These are phyloP conservation scores for Plasmodium sp. DNA, from an alignment of 169 alveolate genomes.

Conservation along the genomic window DNA sequence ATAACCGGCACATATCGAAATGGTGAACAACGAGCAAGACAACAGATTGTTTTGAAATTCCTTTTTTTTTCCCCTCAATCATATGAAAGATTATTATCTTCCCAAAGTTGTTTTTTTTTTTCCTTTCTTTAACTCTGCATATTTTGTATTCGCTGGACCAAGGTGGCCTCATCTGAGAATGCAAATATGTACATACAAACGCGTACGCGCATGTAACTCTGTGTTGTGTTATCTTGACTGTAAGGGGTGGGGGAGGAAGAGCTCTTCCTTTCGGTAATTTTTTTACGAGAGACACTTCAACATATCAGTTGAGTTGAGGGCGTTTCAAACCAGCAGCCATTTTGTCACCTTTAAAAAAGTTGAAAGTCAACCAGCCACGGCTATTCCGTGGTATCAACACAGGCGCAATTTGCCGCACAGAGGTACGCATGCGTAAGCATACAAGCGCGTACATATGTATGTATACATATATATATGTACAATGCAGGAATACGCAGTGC, in stretches of 20 bases:
- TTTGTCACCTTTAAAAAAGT: neutral
- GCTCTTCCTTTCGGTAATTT: neutral
- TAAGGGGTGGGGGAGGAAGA: neutral
- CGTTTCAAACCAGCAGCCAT: neutral
- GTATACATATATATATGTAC: neutral
- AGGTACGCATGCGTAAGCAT: neutral
- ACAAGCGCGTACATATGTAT: neutral
- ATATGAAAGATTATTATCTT: neutral
- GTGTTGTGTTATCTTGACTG: neutral
- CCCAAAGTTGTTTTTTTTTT: neutral
- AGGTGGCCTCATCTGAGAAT: neutral
- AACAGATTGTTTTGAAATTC: neutral
- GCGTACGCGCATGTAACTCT: neutral
- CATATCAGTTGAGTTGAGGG: neutral
- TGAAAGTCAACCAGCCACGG: neutral
- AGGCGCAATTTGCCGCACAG: neutral
- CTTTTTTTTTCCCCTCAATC: neutral
- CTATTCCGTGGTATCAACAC: neutral
- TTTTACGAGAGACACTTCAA: neutral
- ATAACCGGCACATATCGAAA: neutral
- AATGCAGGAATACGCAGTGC: neutral
- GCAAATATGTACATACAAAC: neutral
- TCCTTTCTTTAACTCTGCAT: neutral
- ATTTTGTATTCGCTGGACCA: neutral
- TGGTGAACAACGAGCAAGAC: neutral